Evolutionary conservation across 2,329 filamentous ascomycete species (phyloP).

Genomic region (Beauveria medogensis): DNA sequence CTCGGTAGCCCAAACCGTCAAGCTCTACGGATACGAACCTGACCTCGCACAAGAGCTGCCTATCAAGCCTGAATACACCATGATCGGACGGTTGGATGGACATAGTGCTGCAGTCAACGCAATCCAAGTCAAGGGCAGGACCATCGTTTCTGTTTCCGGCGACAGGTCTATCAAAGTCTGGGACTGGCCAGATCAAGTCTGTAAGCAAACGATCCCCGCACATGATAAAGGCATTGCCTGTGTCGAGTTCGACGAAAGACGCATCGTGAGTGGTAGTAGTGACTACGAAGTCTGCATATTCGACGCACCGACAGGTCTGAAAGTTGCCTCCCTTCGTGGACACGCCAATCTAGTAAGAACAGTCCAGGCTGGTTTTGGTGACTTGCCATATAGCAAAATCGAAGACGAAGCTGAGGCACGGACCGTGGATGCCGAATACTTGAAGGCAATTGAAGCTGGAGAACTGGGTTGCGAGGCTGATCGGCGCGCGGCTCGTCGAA

Average conservation of each 20-base stretch:
- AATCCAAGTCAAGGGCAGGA: slow-evolving; percentile 77
- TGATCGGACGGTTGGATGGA: slow-evolving; percentile 73
- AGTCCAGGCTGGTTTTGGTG: slow-evolving; percentile 89
- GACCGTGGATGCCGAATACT: slow-evolving; percentile 65
- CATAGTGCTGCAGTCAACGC: slow-evolving; percentile 93
- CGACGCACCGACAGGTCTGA: slow-evolving; percentile 74
- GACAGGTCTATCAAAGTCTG: slow-evolving; percentile 92
- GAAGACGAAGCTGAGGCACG: slow-evolving; percentile 67
- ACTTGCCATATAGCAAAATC: slow-evolving; percentile 70
- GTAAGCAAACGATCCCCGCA: slow-evolving; percentile 70
- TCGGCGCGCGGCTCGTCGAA: slow-evolving; percentile 23
- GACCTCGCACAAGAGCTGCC: slow-evolving; percentile 39
- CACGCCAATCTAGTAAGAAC: slow-evolving; percentile 84
- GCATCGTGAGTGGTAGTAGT: slow-evolving; percentile 92
- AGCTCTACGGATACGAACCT: slow-evolving; percentile 46
- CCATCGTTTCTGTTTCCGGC: slow-evolving; percentile 90
- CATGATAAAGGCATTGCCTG: slow-evolving; percentile 96
- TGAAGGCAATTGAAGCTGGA: slow-evolving; percentile 48
- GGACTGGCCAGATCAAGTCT: slow-evolving; percentile 75
- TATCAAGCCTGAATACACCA: slow-evolving; percentile 57
- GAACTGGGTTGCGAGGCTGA: slow-evolving; percentile 31
- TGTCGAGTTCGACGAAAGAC: slow-evolving; percentile 88
- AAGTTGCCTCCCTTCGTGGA: slow-evolving; percentile 78
- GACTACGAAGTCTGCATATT: slow-evolving; percentile 96
- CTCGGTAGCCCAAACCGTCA: slow-evolving; percentile 43